A percentile compares a stretch with the other conserved stretches of the same genome.
Conservation (phyloP, 768 basidiomycete genomes). For the Leccinum variicolor region DNA sequence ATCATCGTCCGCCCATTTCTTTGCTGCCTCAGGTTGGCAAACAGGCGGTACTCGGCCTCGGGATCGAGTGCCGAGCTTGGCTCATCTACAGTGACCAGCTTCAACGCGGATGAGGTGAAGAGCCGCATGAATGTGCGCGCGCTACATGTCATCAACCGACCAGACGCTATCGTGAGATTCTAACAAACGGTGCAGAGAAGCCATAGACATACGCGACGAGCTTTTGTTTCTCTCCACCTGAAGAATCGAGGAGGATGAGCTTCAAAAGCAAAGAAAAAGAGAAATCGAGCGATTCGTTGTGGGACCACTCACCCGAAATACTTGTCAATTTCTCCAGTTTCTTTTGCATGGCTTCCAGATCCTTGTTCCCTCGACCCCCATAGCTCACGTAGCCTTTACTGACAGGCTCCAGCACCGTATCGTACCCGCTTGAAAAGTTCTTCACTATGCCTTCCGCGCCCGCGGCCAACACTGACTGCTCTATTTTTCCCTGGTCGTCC, state of each 20-base stretch:
- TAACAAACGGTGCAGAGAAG: no score
- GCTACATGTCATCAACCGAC: constrained; percentile 3
- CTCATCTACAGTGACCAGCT: constrained; percentile 35
- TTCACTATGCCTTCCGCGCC: constrained; percentile 41
- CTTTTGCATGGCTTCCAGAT: constrained; percentile 13
- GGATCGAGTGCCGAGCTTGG: constrained; percentile 40
- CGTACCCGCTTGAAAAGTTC: constrained; percentile 34
- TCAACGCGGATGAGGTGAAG: constrained; percentile 23
- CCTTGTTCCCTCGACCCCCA: constrained; percentile 9
- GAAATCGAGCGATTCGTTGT: not conserved
- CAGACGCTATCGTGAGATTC: not conserved
- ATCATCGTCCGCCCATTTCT: constrained; percentile 37
- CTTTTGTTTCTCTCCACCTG: constrained; percentile 33
- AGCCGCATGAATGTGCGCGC: constrained; percentile 42
- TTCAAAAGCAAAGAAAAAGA: not conserved
- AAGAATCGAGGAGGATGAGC: not conserved
- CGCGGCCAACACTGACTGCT: constrained; percentile 29
- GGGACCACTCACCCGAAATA: constrained; percentile 24
- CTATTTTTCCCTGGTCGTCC: constrained; percentile 13
- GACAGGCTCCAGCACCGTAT: constrained; percentile 38
- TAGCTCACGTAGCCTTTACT: constrained; percentile 28
- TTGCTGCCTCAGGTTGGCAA: constrained; percentile 24
- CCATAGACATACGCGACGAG: constrained; percentile 22
- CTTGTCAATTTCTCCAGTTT: constrained; percentile 17
- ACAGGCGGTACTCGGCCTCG: constrained; percentile 32